Evolutionary conservation across 331 rosid genomes (phyloP), one percentile per base, ranked within the genome.

Genomic region (Malus hybrid): DNA sequence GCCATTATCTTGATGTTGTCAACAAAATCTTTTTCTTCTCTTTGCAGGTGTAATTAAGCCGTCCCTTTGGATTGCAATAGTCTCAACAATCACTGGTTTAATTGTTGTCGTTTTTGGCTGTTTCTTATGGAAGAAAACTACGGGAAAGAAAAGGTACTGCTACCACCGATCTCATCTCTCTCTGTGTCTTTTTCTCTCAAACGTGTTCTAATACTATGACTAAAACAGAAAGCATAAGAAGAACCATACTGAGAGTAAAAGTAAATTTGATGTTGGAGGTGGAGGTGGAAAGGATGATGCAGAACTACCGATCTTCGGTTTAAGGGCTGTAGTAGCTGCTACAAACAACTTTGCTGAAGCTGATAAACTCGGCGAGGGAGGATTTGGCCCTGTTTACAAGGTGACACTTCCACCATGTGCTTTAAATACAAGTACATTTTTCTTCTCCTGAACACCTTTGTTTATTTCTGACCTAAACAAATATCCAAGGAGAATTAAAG

Each of bases 331-430:
- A 48, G 3, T 79, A 10, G 32, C 6, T 16, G 79, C 83, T 18
- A 79, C 79, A 48, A 50, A 74, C 50, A 68, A 79, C 66, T 79
- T 79, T 16, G 67, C 79, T 1, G 79, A 33, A 74, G 50, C 28
- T 5, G 50, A 74, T 33, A 74, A 79, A 68, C 29, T 79, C 16
- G 83, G 83, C 14, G 71, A 65, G 50, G 83, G 83, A 24, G 83
- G 83, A 74, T 79, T 79, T 50, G 83, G 83, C n/a, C 62, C 75
- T 53, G 83, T 79, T 36, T 79, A 79, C 61, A 79, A 79, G 79
- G 79, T 79, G 46, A 56, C 24, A 18, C 52, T 9, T 4, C 13
- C 5, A 14, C 34, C 0, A 20, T 46, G 3, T 58, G 4, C 52
- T 46, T 0, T 33, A 32, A 32, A 32, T 32, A 32, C 33, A 3